Percentiles rank a stretch among this genome's conserved stretches.
These are phyloP conservation scores for Fragaria iinumae DNA, from an alignment of 306 rosid species.

Conservation along the genomic window DNA sequence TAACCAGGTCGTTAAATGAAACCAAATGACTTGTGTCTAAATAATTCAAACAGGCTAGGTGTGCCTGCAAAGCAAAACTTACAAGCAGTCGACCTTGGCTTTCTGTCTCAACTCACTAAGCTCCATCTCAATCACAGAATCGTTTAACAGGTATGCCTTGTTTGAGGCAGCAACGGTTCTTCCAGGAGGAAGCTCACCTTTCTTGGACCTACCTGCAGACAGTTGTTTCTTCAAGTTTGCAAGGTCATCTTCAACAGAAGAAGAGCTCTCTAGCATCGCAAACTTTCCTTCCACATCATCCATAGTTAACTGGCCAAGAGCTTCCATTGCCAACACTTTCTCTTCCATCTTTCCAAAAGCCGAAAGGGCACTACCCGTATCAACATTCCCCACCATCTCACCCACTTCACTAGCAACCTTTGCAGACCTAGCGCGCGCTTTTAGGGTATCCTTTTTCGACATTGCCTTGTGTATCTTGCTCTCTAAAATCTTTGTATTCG, in stretches of 20 bases:
- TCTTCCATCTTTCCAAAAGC: slow-evolving; percentile 97
- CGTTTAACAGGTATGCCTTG: slow-evolving; percentile 58
- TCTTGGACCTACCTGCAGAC: slow-evolving; percentile 65
- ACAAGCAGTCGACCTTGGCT: slow-evolving; percentile 50
- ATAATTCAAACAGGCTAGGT: slow-evolving; percentile 8
- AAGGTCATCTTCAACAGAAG: slow-evolving; percentile 60
- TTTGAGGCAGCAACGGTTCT: slow-evolving; percentile 43
- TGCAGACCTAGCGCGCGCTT: slow-evolving; percentile 92
- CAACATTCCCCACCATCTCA: slow-evolving; percentile 86
- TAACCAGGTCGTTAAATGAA: slow-evolving; percentile 13
- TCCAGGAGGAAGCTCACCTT: slow-evolving; percentile 96
- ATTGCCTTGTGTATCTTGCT: slow-evolving; percentile 92
- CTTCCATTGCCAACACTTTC: slow-evolving; percentile 95
- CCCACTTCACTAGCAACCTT: slow-evolving; percentile 87
- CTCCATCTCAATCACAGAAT: slow-evolving; percentile 72
- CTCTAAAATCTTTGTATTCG: slow-evolving; percentile 91
- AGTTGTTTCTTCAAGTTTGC: slow-evolving; percentile 49
- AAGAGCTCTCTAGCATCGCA: slow-evolving; percentile 72
- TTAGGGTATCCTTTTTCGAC: slow-evolving; percentile 87
- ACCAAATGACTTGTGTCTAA: slow-evolving; percentile 19
- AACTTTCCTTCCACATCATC: slow-evolving; percentile 97
- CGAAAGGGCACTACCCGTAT: slow-evolving; percentile 86
- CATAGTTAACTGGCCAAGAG: slow-evolving; percentile 80
- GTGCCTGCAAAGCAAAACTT: not conserved
- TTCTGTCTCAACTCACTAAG: slow-evolving; percentile 70